Conservation (phyloP, 2,329 filamentous ascomycete genomes). For the Parascedosporium putredinis region DNA sequence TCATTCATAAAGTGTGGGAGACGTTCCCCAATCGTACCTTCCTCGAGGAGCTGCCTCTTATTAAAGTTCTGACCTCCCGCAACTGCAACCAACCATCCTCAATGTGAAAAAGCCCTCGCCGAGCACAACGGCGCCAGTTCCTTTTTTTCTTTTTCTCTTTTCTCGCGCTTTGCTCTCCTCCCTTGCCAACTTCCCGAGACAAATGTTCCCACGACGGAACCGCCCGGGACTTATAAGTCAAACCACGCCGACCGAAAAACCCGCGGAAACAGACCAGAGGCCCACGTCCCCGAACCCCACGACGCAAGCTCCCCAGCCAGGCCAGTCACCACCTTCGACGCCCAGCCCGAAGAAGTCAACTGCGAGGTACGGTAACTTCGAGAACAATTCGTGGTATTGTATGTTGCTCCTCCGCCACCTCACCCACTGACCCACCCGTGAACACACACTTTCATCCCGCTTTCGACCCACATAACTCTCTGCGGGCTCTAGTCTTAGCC, state of each 20-base stretch:
- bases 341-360: neutral
- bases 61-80: too few species aligned
- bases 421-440: too few species aligned
- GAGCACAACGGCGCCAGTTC: too few species aligned
- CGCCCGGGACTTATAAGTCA: conserved; percentile 5
- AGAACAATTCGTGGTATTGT: conserved; percentile 4
- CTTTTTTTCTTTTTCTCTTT: too few species aligned
- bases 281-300: neutral
- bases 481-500: too few species aligned
- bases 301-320: neutral
- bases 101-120: too few species aligned
- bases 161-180: too few species aligned
- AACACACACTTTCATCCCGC: neutral
- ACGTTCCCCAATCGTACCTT: too few species aligned
- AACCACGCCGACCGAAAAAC: neutral
- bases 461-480: neutral
- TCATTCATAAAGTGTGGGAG: too few species aligned
- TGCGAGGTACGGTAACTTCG: neutral
- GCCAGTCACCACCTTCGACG: neutral
- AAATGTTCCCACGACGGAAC: neutral
- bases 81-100: too few species aligned
- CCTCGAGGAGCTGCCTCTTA: too few species aligned
- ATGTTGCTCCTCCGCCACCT: too few species aligned
- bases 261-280: neutral
- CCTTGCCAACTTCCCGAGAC: neutral